Evolutionary conservation across 2,329 filamentous ascomycete genomes (phyloP), one percentile per base, ranked within the genome.

Genomic region (Paraphoma chrysanthemicola): DNA sequence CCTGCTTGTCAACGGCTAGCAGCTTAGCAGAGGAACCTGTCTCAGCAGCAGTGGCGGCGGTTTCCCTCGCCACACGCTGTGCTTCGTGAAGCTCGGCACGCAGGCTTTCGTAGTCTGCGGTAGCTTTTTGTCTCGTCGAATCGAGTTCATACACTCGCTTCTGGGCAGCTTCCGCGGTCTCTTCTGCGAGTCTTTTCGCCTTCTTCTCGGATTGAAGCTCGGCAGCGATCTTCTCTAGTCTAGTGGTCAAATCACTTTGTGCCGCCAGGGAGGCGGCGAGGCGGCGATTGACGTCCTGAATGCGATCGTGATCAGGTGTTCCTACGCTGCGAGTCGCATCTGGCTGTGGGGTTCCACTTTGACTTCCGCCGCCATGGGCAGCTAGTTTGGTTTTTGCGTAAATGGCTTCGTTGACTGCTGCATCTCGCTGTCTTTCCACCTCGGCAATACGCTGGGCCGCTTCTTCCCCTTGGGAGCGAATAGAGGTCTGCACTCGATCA

Each of bases 351-450:
- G 83, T 85, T n/a, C 82, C 81, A 42, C 82, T 82, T 49, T 87
- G 84, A 66, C 89, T 92, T n/a, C 83, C 83, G 28, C 83, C 83
- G 38, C 85, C 88, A 61, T 93, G 90, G 7, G 93, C 93, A 30
- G 93, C 93, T 49, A 97, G 81, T 73, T 92, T 97, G 2, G 96
- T 93, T 73, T 96, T 97, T 33, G 93, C 92, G 77, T 98, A 98
- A 0, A 95, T 90, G 1, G 95, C 95, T 79, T 99, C 96, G 67
- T 90, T 91, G 51, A 99, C 89, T n/a, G 95, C 95, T 41, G 90
- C 88, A 77, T 99, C 95, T 48, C 96, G 86, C 79, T 99, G 95
- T 73, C 91, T 93, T 74, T 99, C 95, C 1, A 96, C 90, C 73
- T 97, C 93, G 1, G 94, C 93, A 59, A 99, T 93, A 59, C 94